Percentiles rank a stretch among this genome's conserved stretches.
Evolutionary conservation across 139 green algal genomes (phyloP).

Genomic region (Picochlorum sp.): DNA sequence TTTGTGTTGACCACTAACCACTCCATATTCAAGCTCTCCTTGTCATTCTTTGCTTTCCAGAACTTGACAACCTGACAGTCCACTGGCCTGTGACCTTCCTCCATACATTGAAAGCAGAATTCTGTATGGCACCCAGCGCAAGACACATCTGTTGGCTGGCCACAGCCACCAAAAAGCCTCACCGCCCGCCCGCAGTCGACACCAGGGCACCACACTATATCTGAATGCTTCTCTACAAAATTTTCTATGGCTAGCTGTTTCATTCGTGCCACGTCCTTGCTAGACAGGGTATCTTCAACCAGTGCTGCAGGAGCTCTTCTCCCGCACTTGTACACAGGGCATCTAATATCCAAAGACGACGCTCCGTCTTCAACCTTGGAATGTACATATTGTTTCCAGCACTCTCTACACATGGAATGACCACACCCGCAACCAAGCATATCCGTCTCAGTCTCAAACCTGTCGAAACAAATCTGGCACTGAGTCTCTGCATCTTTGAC

Average conservation of each 20-base stretch:
- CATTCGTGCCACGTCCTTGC: no score
- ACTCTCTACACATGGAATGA: slow-evolving; percentile 67
- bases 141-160: slow-evolving; percentile 44
- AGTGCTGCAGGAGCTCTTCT: slow-evolving; percentile 13
- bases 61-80: slow-evolving; percentile 46
- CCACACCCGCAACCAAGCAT: slow-evolving; percentile 52
- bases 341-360: slow-evolving; percentile 54
- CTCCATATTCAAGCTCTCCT: slow-evolving; percentile 70
- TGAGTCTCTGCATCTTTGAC: slow-evolving; percentile 7
- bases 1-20: slow-evolving; percentile 82
- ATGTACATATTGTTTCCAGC: slow-evolving; percentile 61
- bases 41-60: slow-evolving; percentile 71
- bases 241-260: slow-evolving; percentile 11
- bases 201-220: slow-evolving; percentile 75
- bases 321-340: slow-evolving; percentile 50
- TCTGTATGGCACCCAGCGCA: slow-evolving; percentile 51
- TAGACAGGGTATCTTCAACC: no score
- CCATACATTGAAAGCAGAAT: slow-evolving; percentile 71
- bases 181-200: slow-evolving; percentile 59
- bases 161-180: slow-evolving; percentile 40
- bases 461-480: slow-evolving; percentile 92
- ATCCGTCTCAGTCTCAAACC: slow-evolving; percentile 20
- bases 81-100: slow-evolving; percentile 74
- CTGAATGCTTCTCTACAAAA: slow-evolving; percentile 83
- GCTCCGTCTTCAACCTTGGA: slow-evolving; percentile 42